These are phyloP conservation scores for Aspergillus ostianus DNA, from an alignment of 495 filamentous ascomycete species.

Conservation along the genomic window DNA sequence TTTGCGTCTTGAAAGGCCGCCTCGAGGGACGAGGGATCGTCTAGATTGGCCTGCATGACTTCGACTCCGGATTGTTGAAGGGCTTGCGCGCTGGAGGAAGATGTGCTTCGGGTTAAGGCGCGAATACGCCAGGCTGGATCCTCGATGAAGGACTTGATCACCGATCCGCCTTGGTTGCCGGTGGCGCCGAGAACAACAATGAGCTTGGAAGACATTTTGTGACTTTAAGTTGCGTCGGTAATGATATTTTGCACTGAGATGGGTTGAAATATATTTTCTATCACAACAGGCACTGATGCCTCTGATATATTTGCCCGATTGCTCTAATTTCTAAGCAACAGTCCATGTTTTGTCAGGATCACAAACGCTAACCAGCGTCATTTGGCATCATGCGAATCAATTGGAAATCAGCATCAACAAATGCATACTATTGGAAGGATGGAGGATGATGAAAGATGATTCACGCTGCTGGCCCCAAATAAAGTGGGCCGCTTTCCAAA, in stretches of 20 bases:
- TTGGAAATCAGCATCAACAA: too few relatives aligned
- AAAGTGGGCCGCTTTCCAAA: too few relatives aligned
- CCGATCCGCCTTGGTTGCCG: constrained; percentile 42
- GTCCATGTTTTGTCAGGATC: neutral
- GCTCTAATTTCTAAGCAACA: neutral
- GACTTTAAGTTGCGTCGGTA: too few relatives aligned
- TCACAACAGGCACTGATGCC: too few relatives aligned
- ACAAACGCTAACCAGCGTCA: too few relatives aligned
- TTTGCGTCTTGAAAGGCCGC: constrained; percentile 45
- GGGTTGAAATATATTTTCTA: neutral
- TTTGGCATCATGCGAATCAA: too few relatives aligned
- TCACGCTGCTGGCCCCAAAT: too few relatives aligned
- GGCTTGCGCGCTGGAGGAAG: constrained; percentile 30
- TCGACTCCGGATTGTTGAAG: constrained; percentile 44
- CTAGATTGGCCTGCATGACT: constrained; percentile 45
- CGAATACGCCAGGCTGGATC: constrained; percentile 34
- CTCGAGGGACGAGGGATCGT: constrained; percentile 37
- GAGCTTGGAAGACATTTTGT: constrained; percentile 12
- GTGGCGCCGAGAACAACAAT: constrained; percentile 25
- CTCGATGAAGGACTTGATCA: constrained; percentile 32
- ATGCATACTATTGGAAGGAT: too few relatives aligned
- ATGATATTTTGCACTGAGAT: too few relatives aligned
- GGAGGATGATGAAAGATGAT: too few relatives aligned
- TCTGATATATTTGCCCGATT: too few relatives aligned
- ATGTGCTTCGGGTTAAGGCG: constrained; percentile 35